Evolutionary conservation across 2,329 filamentous ascomycete genomes (phyloP), one percentile per base, ranked within the genome.

Genomic region (Polytolypa hystricis): DNA sequence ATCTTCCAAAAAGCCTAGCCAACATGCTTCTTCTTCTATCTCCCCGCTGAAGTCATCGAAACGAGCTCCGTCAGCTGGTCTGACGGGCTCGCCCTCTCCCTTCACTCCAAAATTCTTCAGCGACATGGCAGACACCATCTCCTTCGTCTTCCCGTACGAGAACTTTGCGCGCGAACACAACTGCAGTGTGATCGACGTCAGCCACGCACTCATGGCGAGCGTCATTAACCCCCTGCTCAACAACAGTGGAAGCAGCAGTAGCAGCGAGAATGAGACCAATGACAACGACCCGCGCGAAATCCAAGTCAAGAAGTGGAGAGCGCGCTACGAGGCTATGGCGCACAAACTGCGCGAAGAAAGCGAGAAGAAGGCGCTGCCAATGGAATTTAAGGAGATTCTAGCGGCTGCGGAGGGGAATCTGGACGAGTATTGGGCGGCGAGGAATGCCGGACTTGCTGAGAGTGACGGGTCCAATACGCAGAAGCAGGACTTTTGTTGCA

Each of bases 51-150:
- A 25, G 21, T 7, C n/a, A 7, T 25, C 29, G 31, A 32, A 37
- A 30, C 26, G 29, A 5, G 17, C 12, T 11, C 8, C 4, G n/a
- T n/a, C n/a, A n/a, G n/a, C n/a, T n/a, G n/a, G n/a, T n/a, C n/a
- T n/a, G n/a, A n/a, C n/a, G n/a, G n/a, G n/a, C 27, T 20, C 12
- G 6, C 26, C 15, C 33, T 31, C 23, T n/a, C 38, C 25, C 18
- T 49, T 41, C 26, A 47, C 43, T 3, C 33, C 35, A 11, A 12
- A 40, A 18, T 52, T 53, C 40, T 57, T 56, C 32, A 36, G 29
- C 3, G 44, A 49, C 29, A 42, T 56, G 38, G 50, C 46, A 8
- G 33, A 40, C 3, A 43, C 39, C 3, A 48, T 56, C 14, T 30
- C 30, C 2, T 11, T 34, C 3, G 30, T 18, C 10, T 58, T 58